Base-by-base conservation (phyloP, 2,329 filamentous ascomycete genomes). In the Paecilomyces variotii region DNA sequence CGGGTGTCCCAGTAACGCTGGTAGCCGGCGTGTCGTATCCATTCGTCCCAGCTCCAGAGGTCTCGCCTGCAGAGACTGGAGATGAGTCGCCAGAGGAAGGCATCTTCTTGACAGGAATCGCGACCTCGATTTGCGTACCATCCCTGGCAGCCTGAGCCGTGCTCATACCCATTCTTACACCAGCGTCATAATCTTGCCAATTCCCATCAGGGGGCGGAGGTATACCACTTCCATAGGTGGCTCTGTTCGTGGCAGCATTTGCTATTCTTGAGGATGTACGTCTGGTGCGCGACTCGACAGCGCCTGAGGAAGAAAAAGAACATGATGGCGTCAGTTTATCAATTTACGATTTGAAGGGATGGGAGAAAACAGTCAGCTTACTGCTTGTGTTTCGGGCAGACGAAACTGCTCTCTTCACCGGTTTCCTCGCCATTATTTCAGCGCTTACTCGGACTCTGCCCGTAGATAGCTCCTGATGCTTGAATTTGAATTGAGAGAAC, bases 11-110 rank as follows among this genome's bases (percentile, higher is more conserved):
- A 53, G 78, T 74, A 57, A 80, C 77, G 69, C 83, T 87, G 24
- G 86, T 88, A 39, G 78, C 82, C 3, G 85, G 85, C 2, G 86
- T 88, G 59, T 84, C 84, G 65, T 81, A 45, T 7, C 39, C 81
- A 39, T 77, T 76, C 10, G 76, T 80, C 4, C 76, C 74, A 57
- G 77, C 77, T 56, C 76, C 69, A 30, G 72, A 70, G 9, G 69
- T 69, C 34, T 73, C 72, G 4, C 73, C 72, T 30, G 70, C 62
- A 2, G 77, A 78, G 25, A 74, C 65, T 27, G 78, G 74, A 39
- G 71, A 70, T 1, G 72, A 65, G 6, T 67, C 66, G 49, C 63
- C 59, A 5, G 58, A 63, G 2, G 63, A 51, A 12, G 68, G 62
- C 11, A 61, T 57, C 56, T 68, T 70, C 55, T 64, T 68, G 9